Evolutionary conservation across 2,329 filamentous ascomycete species (phyloP).

Genomic region (Cucurbitaria berberidis): DNA sequence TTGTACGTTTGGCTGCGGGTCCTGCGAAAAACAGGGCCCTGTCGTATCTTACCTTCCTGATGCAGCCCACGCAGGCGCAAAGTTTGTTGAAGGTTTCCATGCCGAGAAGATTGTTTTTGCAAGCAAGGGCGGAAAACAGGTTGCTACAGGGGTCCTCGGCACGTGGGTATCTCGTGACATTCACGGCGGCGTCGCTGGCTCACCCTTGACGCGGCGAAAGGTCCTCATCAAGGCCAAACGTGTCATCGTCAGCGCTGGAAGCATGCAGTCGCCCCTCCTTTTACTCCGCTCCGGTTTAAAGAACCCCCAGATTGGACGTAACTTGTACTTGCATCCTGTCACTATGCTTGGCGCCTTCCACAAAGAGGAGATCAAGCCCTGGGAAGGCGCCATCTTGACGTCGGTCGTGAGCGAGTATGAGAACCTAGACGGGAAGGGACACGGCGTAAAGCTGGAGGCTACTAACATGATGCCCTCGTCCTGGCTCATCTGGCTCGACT

Average conservation of each 20-base stretch:
- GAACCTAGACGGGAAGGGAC: constrained; percentile 78
- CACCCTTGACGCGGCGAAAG: constrained; percentile 61
- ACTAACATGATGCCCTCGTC: constrained; percentile 75
- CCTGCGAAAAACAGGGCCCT: constrained; percentile 79
- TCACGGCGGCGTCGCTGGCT: constrained; percentile 63
- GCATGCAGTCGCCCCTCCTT: constrained; percentile 77
- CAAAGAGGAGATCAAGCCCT: constrained; percentile 67
- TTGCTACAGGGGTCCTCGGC: constrained; percentile 74
- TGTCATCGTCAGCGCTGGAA: constrained; percentile 79
- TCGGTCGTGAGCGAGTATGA: constrained; percentile 78
- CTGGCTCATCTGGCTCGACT: constrained; percentile 68
- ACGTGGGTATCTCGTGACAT: constrained; percentile 75
- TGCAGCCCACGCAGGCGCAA: constrained; percentile 75
- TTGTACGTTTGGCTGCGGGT: constrained; percentile 65
- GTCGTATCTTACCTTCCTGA: constrained; percentile 78
- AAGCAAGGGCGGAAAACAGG: constrained; percentile 57
- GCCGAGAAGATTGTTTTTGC: constrained; percentile 75
- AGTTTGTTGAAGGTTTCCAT: constrained; percentile 83
- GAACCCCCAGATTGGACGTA: constrained; percentile 81
- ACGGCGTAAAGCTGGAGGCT: constrained; percentile 82
- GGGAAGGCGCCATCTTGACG: constrained; percentile 79
- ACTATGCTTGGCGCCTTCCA: constrained; percentile 64
- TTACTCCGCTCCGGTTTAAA: constrained; percentile 78
- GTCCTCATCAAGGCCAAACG: constrained; percentile 79
- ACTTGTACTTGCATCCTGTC: constrained; percentile 83